These are phyloP conservation scores for Colletotrichum cuscutae DNA, from an alignment of 2,329 filamentous ascomycete genomes.

Conservation along the genomic window DNA sequence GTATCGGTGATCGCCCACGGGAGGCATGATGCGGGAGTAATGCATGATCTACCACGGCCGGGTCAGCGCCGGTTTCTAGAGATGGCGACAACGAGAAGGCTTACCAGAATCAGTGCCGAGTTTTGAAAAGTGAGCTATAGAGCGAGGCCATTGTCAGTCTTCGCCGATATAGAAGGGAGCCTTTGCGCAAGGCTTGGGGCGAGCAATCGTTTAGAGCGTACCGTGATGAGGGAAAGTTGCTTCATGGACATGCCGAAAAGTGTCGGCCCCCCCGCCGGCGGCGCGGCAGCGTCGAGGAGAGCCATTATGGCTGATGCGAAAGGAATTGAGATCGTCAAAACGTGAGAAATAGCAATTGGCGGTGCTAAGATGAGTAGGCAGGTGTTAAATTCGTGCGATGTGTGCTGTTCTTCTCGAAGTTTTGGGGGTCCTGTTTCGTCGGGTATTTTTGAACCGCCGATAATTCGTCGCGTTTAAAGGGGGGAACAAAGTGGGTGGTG, in stretches of 20 bases:
- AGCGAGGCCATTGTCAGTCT: conserved; percentile 34
- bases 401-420: not conserved
- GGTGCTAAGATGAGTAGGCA: not conserved
- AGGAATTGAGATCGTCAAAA: conserved; percentile 5
- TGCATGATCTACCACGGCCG: conserved; percentile 77
- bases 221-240: conserved; percentile 66
- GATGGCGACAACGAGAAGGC: conserved; percentile 24
- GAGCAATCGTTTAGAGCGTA: conserved; percentile 32
- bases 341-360: conserved; percentile 4
- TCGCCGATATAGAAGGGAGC: conserved; percentile 1
- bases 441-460: conserved; percentile 19
- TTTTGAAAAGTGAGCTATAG: conserved; percentile 80
- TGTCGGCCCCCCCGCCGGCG: conserved; percentile 53
- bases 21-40: conserved; percentile 95
- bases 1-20: conserved; percentile 84
- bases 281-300: conserved; percentile 50
- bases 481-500: not conserved
- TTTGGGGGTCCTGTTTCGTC: conserved; percentile 16
- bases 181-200: not conserved
- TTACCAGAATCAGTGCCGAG: conserved; percentile 76
- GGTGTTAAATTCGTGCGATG: not conserved
- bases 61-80: conserved; percentile 11
- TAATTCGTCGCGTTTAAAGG: conserved; percentile 14
- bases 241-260: conserved; percentile 73
- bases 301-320: conserved; percentile 47